phyloP scores from a whole-genome alignment of 108 stramenopile genomes.

The Nitzschia inconspicua region DNA sequence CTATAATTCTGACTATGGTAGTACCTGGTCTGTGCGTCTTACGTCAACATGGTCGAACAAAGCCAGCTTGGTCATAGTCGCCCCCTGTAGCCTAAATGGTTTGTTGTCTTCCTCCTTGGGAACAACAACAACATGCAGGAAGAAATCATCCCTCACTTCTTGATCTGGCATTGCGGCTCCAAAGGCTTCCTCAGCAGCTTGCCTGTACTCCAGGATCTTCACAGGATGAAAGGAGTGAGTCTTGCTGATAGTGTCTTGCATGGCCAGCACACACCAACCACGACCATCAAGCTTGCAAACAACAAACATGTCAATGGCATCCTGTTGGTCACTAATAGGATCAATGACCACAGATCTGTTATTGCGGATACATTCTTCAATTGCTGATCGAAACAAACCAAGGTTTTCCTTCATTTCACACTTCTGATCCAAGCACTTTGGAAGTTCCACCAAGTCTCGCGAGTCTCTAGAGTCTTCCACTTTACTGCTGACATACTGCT shows the following conservation, averaged over 20 bases:
- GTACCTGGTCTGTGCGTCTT: too few species aligned
- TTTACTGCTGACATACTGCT: too few species aligned
- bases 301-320: background rate
- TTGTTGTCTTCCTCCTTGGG: background rate
- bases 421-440: background rate
- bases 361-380: background rate
- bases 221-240: constrained; percentile 1
- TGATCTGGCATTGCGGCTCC: background rate
- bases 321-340: constrained; percentile 1
- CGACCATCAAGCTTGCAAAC: background rate
- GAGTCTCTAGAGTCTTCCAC: too few species aligned
- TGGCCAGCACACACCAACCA: background rate
- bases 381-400: background rate
- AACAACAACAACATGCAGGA: background rate
- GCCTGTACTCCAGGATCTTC: background rate
- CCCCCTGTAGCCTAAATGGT: background rate
- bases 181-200: background rate
- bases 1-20: too few species aligned
- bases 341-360: background rate
- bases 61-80: background rate
- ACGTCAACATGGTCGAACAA: background rate
- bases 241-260: constrained; percentile 1
- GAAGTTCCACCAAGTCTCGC: background rate
- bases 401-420: background rate
- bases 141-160: constrained; percentile 1